A percentile compares a stretch with the other conserved stretches of the same genome.
Conservation (phyloP, 495 filamentous ascomycete species). For the Penicillium odoratum region DNA sequence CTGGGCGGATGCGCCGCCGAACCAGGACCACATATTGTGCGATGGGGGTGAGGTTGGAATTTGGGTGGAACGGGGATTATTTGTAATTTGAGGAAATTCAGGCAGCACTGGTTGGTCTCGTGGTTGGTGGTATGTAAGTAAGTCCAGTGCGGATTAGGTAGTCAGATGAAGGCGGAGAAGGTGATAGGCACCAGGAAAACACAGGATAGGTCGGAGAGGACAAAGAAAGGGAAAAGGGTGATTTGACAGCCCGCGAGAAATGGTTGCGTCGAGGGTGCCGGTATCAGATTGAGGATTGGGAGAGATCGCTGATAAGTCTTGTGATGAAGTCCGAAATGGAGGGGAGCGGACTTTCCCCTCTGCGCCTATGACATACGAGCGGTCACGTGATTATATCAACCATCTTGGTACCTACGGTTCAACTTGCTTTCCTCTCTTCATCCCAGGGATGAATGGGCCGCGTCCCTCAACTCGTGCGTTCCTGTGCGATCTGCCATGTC, state of each 20-base stretch:
- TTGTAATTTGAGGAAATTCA: conserved; percentile 8
- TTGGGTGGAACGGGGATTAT: not conserved
- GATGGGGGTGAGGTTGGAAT: not conserved
- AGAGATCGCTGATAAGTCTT: conserved; percentile 1
- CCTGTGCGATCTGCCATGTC: conserved; percentile 59
- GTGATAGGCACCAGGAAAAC: conserved; percentile 26
- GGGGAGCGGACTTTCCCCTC: conserved; percentile 36
- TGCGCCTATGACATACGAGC: conserved; percentile 45
- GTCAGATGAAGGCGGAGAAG: conserved; percentile 22
- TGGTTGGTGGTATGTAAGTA: not conserved
- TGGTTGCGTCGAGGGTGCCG: not conserved
- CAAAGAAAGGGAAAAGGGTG: not conserved
- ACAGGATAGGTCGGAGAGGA: not conserved
- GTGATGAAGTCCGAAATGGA: conserved; percentile 23
- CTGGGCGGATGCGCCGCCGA: conserved; percentile 74
- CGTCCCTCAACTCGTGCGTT: conserved; percentile 66
- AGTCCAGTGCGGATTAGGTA: conserved; percentile 11
- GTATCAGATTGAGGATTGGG: not conserved
- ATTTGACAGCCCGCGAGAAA: not conserved
- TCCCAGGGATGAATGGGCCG: conserved; percentile 54
- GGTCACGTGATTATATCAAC: conserved; percentile 37
- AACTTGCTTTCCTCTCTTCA: conserved; percentile 1
- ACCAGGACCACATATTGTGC: conserved; percentile 75
- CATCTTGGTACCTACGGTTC: not conserved
- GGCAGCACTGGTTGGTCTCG: conserved; percentile 15